Percentiles rank a stretch among this genome's conserved stretches.
These are phyloP conservation scores for Obba rivulosa DNA, from an alignment of 768 basidiomycete species.

Conservation along the genomic window DNA sequence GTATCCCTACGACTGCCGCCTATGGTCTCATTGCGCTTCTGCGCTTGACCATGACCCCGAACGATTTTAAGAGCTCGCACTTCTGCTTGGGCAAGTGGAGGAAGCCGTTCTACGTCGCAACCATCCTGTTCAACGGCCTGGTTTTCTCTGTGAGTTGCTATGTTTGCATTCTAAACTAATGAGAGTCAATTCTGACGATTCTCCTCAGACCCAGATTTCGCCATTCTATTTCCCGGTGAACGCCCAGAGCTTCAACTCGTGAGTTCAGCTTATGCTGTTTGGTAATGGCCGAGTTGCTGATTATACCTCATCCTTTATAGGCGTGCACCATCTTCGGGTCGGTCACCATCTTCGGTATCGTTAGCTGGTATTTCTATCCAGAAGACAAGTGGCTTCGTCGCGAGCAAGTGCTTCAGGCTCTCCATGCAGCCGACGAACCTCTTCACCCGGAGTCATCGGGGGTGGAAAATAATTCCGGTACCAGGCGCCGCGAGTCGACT, in stretches of 20 bases:
- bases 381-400: conserved; percentile 75
- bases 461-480: neutral
- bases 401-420: conserved; percentile 51
- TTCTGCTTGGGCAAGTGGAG: conserved; percentile 67
- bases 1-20: conserved; percentile 81
- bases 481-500: too few relatives aligned
- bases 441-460: conserved; percentile 1
- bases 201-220: conserved; percentile 65
- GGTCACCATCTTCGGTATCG: conserved; percentile 71
- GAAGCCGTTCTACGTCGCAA: conserved; percentile 62
- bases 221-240: conserved; percentile 86
- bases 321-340: conserved; percentile 74
- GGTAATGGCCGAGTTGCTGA: neutral
- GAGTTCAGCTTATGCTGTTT: conserved; percentile 25
- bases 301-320: conserved; percentile 28
- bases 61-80: conserved; percentile 65
- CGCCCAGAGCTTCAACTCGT: conserved; percentile 82
- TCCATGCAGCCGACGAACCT: conserved; percentile 29
- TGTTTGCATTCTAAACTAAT: neutral
- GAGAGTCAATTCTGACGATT: neutral
- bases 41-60: conserved; percentile 71
- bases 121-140: conserved; percentile 67
- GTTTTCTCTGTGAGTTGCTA: conserved; percentile 58
- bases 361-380: conserved; percentile 77
- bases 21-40: conserved; percentile 80